These are phyloP conservation scores for Sabuloglossum arenarium DNA, from an alignment of 495 filamentous ascomycete species.

Conservation along the genomic window DNA sequence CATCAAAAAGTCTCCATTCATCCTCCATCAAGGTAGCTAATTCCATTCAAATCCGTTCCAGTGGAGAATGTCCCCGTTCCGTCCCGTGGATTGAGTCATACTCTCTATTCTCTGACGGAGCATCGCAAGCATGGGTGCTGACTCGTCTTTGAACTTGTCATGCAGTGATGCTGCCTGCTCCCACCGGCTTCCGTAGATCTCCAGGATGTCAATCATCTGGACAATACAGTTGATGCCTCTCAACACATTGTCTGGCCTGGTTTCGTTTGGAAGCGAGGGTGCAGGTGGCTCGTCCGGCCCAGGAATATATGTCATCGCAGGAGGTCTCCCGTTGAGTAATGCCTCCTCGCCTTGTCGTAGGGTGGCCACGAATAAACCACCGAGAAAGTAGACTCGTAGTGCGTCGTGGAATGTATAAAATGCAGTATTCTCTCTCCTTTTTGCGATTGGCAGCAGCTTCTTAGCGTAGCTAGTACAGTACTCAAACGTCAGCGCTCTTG, in stretches of 20 bases:
- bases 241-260: not conserved
- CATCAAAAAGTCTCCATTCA: not conserved
- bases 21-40: not conserved
- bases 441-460: conserved; percentile 32
- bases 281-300: not conserved
- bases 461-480: conserved; percentile 54
- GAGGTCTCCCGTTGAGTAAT: conserved; percentile 10
- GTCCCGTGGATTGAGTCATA: not conserved
- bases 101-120: not conserved
- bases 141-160: not conserved
- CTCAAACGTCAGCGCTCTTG: conserved; percentile 59
- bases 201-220: not conserved
- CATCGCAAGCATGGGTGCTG: not conserved
- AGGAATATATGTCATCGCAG: not conserved
- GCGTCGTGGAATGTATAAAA: conserved; percentile 57
- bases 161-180: not conserved
- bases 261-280: not conserved
- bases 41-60: too few species aligned
- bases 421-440: conserved; percentile 24
- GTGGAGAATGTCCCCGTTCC: not conserved
- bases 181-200: not conserved
- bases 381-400: conserved; percentile 49
- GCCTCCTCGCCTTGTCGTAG: conserved; percentile 31
- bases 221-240: conserved; percentile 3
- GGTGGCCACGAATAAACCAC: conserved; percentile 45